Evolutionary conservation across 352 stramenopile genomes (phyloP).

Genomic region (Peronospora tabacina): DNA sequence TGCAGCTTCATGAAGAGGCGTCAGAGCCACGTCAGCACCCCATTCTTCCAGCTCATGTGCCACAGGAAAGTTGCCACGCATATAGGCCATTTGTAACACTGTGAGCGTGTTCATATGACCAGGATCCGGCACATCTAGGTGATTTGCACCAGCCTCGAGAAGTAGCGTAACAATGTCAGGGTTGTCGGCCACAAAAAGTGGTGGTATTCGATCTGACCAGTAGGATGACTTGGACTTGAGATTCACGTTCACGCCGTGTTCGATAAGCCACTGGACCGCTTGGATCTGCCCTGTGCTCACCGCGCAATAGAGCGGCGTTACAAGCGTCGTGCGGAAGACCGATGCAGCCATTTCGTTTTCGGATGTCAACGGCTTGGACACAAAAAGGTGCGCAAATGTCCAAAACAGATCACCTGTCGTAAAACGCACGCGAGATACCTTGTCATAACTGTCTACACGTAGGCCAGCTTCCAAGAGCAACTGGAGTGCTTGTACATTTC

Average conservation of each 20-base stretch:
- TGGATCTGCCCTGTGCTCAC: conserved; percentile 69
- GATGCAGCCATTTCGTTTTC: conserved; percentile 55
- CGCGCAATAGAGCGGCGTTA: conserved; percentile 69
- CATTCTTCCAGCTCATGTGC: conserved; percentile 73
- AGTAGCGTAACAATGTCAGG: conserved; percentile 69
- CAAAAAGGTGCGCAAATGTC: conserved; percentile 63
- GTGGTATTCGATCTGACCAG: conserved; percentile 58
- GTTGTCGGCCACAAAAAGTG: conserved; percentile 75
- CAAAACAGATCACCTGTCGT: conserved; percentile 74
- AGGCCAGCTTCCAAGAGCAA: conserved; percentile 49
- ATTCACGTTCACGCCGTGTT: conserved; percentile 61
- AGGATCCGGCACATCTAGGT: conserved; percentile 69
- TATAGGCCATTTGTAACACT: conserved; percentile 69
- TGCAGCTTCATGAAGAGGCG: conserved; percentile 58
- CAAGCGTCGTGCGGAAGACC: conserved; percentile 63
- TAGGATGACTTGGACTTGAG: conserved; percentile 51
- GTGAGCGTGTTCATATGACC: conserved; percentile 82
- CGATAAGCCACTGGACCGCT: conserved; percentile 63
- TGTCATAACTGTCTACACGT: conserved; percentile 57
- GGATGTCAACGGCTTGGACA: conserved; percentile 54
- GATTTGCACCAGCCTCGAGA: conserved; percentile 57
- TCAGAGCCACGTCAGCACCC: conserved; percentile 67
- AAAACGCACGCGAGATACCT: conserved; percentile 65
- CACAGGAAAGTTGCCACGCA: conserved; percentile 73
- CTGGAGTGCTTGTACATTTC: conserved; percentile 54